Conservation (phyloP, 768 basidiomycete genomes). For the Lactarius hengduanensis region DNA sequence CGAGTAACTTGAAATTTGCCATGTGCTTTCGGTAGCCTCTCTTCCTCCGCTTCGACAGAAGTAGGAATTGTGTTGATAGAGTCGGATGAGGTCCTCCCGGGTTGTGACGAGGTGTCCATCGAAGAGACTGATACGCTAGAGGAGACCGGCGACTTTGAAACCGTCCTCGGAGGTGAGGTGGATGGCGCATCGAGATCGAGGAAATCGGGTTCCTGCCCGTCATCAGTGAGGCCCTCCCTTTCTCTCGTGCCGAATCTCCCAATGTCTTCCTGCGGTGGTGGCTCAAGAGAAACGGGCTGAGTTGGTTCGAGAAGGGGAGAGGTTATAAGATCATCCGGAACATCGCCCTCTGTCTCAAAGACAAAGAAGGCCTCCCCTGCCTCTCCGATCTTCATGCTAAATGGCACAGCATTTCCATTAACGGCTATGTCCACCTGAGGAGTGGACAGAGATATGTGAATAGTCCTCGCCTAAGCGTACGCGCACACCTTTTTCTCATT, state of each 20-base stretch:
- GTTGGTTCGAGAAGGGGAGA: constrained; percentile 83
- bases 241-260: constrained; percentile 46
- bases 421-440: constrained; percentile 82
- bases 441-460: neutral
- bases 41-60: constrained; percentile 33
- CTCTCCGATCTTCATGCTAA: constrained; percentile 97
- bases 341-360: constrained; percentile 93
- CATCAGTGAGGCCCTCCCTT: constrained; percentile 27
- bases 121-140: constrained; percentile 6
- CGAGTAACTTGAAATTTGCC: constrained; percentile 24
- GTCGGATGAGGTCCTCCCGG: constrained; percentile 27
- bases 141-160: neutral
- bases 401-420: constrained; percentile 84
- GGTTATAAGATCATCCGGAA: constrained; percentile 91
- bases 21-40: constrained; percentile 32
- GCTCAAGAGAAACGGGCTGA: constrained; percentile 37
- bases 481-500: constrained; percentile 82
- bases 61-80: constrained; percentile 32
- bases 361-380: constrained; percentile 99
- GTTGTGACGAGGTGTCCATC: constrained; percentile 7
- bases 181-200: constrained; percentile 70
- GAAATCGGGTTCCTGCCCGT: constrained; percentile 68
- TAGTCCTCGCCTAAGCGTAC: constrained; percentile 11
- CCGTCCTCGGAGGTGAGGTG: neutral
- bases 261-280: constrained; percentile 32